Conservation (phyloP, 371 early-diverging fungal species). For the Catenaria anguillulae region DNA sequence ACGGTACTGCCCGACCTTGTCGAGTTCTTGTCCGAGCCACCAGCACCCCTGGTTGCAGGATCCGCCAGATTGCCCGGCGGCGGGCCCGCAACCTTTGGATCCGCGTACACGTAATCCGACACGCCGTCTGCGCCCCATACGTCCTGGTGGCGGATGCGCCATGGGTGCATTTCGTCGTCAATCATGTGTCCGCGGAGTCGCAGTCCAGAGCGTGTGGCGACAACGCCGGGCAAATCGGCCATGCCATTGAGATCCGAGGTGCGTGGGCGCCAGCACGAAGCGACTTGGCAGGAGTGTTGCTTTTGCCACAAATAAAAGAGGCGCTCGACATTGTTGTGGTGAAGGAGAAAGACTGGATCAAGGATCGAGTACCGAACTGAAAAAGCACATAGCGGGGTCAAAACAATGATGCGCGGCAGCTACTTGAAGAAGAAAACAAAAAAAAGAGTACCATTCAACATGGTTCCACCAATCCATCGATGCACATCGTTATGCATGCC, state of each 20-base stretch:
- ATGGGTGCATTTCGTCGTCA: not conserved
- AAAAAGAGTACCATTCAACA: not conserved
- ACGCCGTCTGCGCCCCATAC: not conserved
- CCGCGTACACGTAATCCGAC: not conserved
- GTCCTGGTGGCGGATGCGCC: not conserved
- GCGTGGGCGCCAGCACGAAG: not conserved
- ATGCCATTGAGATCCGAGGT: no score
- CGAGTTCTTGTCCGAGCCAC: no score
- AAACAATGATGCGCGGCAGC: no score
- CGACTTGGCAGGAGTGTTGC: not conserved
- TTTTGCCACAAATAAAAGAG: not conserved
- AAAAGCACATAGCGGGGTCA: not conserved
- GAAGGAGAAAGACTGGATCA: not conserved
- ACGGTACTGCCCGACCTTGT: no score
- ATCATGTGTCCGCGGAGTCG: constrained; percentile 3
- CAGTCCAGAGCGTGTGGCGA: not conserved
- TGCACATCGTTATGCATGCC: constrained; percentile 3
- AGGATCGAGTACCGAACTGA: not conserved
- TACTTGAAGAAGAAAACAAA: not conserved
- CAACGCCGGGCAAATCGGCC: not conserved
- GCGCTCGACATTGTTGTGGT: not conserved
- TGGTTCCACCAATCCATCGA: constrained; percentile 3
- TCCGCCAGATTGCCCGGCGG: no score
- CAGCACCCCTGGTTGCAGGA: no score
- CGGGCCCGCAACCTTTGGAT: no score